Percentiles rank a stretch among this genome's conserved stretches.
Conservation (phyloP, 371 early-diverging fungal genomes). For the Mortierella sp. region DNA sequence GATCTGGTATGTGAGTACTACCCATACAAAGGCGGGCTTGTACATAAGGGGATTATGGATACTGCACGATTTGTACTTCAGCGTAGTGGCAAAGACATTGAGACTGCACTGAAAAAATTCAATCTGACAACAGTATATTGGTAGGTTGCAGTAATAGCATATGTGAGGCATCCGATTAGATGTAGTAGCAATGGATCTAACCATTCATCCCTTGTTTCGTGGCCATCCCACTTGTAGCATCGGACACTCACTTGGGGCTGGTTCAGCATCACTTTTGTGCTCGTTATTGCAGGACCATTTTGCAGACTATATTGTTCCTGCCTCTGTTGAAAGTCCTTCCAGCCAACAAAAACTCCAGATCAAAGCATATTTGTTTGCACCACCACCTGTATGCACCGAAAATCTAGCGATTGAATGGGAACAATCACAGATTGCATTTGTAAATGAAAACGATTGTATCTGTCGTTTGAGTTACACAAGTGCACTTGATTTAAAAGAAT, state of each 20-base stretch:
- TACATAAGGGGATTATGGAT: constrained; percentile 86
- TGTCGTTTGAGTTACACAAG: constrained; percentile 81
- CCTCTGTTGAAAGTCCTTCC: constrained; percentile 24
- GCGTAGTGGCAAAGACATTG: constrained; percentile 59
- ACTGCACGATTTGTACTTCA: constrained; percentile 76
- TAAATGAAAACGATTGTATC: constrained; percentile 82
- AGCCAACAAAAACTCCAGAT: constrained; percentile 54
- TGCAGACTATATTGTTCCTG: constrained; percentile 17
- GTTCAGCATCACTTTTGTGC: constrained; percentile 80
- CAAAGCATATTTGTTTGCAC: constrained; percentile 68
- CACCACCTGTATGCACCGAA: constrained; percentile 75
- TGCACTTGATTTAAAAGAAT: constrained; percentile 71
- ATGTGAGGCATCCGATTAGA: not conserved
- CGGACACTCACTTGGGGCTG: constrained; percentile 88
- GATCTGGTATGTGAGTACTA: constrained; percentile 90
- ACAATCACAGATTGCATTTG: constrained; percentile 77
- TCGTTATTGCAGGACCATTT: constrained; percentile 46
- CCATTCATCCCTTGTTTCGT: not conserved
- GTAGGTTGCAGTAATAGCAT: constrained; percentile 13
- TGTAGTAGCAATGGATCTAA: not conserved
- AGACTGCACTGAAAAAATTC: constrained; percentile 42
- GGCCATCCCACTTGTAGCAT: constrained; percentile 62
- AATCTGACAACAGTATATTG: constrained; percentile 48
- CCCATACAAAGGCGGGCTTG: constrained; percentile 87
- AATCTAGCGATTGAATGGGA: constrained; percentile 74